Percentiles rank a stretch among this genome's conserved stretches.
Conservation (phyloP, 2,329 filamentous ascomycete genomes). For the Parascedosporium putredinis region DNA sequence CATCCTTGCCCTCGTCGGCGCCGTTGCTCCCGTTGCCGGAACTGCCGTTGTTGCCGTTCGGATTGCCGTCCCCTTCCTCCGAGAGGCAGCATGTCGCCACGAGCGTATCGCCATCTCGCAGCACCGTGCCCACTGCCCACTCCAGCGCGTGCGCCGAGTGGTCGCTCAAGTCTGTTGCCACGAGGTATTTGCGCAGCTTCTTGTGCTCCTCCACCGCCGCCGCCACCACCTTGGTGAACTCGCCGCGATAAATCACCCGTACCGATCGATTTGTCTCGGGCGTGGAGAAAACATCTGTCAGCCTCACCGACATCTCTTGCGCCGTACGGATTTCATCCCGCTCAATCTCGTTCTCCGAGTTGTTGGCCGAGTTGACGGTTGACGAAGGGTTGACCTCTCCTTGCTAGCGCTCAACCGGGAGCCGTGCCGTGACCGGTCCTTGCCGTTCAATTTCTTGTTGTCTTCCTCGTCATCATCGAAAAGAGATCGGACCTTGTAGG, state of each 20-base stretch:
- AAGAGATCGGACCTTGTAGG: conserved; percentile 51
- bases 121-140: conserved; percentile 92
- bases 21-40: too few species aligned
- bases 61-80: conserved; percentile 52
- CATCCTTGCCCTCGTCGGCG: background rate
- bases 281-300: conserved; percentile 69
- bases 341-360: conserved; percentile 80
- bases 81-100: conserved; percentile 90
- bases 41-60: background rate
- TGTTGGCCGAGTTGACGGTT: conserved; percentile 45
- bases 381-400: conserved; percentile 53
- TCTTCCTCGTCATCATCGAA: conserved; percentile 51
- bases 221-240: conserved; percentile 65
- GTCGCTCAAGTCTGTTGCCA: conserved; percentile 90
- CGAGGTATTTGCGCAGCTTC: conserved; percentile 78
- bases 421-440: conserved; percentile 26
- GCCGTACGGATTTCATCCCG: conserved; percentile 77
- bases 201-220: conserved; percentile 71
- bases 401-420: conserved; percentile 81
- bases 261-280: conserved; percentile 72
- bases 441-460: conserved; percentile 21
- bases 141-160: conserved; percentile 92
- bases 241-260: conserved; percentile 80
- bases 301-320: conserved; percentile 70
- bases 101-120: conserved; percentile 88